Base-by-base conservation (phyloP, 2,329 filamentous ascomycete species). In the Apiospora koreana region DNA sequence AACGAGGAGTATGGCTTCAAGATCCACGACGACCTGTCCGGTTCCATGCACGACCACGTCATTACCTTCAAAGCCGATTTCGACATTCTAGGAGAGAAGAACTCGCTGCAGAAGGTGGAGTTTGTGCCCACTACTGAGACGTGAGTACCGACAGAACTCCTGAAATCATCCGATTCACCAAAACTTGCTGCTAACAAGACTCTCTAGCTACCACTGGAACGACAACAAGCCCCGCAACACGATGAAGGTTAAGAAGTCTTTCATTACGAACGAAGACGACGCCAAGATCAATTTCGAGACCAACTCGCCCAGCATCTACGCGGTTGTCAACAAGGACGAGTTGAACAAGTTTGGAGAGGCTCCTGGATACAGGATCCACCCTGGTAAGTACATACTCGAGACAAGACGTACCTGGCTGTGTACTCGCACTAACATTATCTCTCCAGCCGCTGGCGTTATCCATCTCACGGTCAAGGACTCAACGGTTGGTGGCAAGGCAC, bases 281-380 rank as follows among this genome's bases (percentile, higher is more conserved):
- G 54, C 54, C 28, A 62, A 62, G 31, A 38, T 38, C 54, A 62
- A 62, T 3, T 35, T 8, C 2, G 54, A 62, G 10, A 62, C 54
- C 54, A 62, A 62, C 31, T 62, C 54, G 31, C 54, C 54, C 8
- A 38, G 54, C 3, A 77, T 80, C 74, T 83, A 80, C 73, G 74
- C 77, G 2, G 74, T 84, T n/a, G 72, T 82, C 42, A 83, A 83
- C 66, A 75, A 72, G 3, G 79, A 79, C 65, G 28, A 35, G 18
- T 2, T 38, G 54, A 69, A 73, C 2, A 77, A 75, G 1, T 84
- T 84, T 69, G 76, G 76, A 43, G 80, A 83, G 70, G 77, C 74
- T 25, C 77, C 79, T 1, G 82, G 80, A 6, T 84, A 82, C 73
- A 75, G 81, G 41, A 78, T 84, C 71, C 69, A 77, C 4, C 78